phyloP scores from a whole-genome alignment of 108 stramenopile genomes.

The Cyclotella choctawhatcheeana region DNA sequence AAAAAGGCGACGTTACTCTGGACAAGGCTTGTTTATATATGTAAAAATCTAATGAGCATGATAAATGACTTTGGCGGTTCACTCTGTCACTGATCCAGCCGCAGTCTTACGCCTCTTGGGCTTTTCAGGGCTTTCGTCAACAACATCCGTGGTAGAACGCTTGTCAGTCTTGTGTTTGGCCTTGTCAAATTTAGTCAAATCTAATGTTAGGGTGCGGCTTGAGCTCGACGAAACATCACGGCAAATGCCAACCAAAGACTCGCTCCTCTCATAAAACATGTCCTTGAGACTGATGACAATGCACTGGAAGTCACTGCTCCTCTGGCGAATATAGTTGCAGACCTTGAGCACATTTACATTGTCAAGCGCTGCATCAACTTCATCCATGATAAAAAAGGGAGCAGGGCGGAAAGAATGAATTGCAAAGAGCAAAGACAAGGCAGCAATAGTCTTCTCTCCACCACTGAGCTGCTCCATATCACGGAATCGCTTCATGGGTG shows the following conservation, averaged over 20 bases:
- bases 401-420: conserved; percentile 96
- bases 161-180: conserved; percentile 11
- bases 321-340: conserved; percentile 96
- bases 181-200: conserved; percentile 79
- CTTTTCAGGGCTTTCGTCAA: conserved; percentile 8
- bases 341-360: conserved; percentile 98
- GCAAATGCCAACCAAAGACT: conserved; percentile 91
- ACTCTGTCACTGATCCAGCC: neutral
- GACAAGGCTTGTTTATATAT: too few relatives aligned
- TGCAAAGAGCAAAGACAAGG: conserved; percentile 97
- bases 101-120: neutral
- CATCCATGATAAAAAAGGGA: conserved; percentile 99
- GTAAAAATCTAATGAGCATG: too few relatives aligned
- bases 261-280: conserved; percentile 93
- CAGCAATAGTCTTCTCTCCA: conserved; percentile 99
- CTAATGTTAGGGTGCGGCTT: conserved; percentile 81
- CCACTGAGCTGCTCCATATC: conserved; percentile 99
- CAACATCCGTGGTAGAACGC: conserved; percentile 1
- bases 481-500: conserved; percentile 98
- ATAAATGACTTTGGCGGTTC: too few relatives aligned
- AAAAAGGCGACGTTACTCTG: too few relatives aligned
- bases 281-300: conserved; percentile 99
- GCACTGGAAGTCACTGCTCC: conserved; percentile 94
- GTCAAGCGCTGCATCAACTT: conserved; percentile 91
- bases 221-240: conserved; percentile 88